Percentiles rank a stretch among this genome's conserved stretches.
These are phyloP conservation scores for Globisporangium acanthophoron DNA, from an alignment of 352 stramenopile species.

Conservation along the genomic window DNA sequence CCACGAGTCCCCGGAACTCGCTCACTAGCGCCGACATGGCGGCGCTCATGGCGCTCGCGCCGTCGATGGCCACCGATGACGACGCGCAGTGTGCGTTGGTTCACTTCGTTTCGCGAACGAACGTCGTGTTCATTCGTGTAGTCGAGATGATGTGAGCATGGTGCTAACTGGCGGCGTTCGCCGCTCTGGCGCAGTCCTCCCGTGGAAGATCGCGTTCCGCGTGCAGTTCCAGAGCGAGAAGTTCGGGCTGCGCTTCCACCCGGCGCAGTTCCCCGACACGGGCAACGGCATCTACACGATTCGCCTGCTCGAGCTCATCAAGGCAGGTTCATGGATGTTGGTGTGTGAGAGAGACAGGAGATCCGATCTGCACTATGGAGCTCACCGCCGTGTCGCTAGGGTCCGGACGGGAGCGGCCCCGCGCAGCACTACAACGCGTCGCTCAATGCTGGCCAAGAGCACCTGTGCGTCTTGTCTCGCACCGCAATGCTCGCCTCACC, in stretches of 20 bases:
- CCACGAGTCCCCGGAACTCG: conserved; percentile 8
- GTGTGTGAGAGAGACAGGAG: neutral
- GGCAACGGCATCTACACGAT: conserved; percentile 84
- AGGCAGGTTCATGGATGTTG: conserved; percentile 15
- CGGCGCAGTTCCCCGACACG: conserved; percentile 72
- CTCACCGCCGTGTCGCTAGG: conserved; percentile 17
- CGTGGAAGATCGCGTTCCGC: conserved; percentile 81
- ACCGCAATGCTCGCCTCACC: too few relatives aligned
- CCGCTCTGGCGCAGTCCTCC: conserved; percentile 31
- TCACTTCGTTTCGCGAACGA: neutral
- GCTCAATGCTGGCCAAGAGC: conserved; percentile 46
- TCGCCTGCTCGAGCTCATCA: conserved; percentile 67
- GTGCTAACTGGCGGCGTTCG: neutral
- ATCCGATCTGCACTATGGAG: neutral
- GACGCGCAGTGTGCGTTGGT: conserved; percentile 32
- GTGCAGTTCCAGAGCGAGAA: conserved; percentile 82
- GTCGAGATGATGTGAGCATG: too few relatives aligned
- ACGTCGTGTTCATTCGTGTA: neutral
- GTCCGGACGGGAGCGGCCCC: conserved; percentile 35
- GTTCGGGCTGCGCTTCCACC: conserved; percentile 71
- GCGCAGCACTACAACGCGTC: conserved; percentile 69
- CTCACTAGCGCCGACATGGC: conserved; percentile 11
- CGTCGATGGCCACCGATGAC: conserved; percentile 38
- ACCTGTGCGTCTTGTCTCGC: conserved; percentile 31
- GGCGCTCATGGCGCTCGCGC: conserved; percentile 19